These are phyloP conservation scores for Chytriomyces confervae DNA, from an alignment of 192 early-diverging fungal genomes.

Conservation along the genomic window DNA sequence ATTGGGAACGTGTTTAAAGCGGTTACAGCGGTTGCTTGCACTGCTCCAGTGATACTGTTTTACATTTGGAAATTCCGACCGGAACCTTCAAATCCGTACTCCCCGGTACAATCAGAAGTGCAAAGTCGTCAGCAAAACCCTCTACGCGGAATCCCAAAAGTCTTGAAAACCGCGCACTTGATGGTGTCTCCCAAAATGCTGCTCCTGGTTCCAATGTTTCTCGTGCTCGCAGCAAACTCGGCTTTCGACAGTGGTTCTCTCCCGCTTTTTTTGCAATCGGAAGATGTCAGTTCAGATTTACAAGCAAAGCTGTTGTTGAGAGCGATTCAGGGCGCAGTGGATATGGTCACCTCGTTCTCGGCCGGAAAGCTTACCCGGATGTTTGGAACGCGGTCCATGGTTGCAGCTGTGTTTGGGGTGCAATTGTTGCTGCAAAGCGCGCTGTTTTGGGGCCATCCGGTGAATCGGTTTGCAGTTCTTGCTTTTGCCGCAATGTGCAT, in stretches of 20 bases:
- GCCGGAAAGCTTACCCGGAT: not conserved
- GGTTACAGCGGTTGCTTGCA: slow-evolving; percentile 10
- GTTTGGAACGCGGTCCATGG: not conserved
- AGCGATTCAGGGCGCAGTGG: not conserved
- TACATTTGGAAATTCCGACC: slow-evolving; percentile 10
- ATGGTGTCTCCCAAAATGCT: slow-evolving; percentile 15
- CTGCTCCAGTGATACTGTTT: slow-evolving; percentile 9
- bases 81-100: slow-evolving; percentile 28
- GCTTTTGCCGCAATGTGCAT: not conserved
- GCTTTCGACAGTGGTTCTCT: slow-evolving; percentile 24
- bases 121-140: not conserved
- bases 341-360: not conserved
- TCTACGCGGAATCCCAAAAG: not conserved
- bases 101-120: too few relatives aligned
- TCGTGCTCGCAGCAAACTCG: not conserved
- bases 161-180: slow-evolving; percentile 19
- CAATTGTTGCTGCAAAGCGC: not conserved
- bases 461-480: not conserved
- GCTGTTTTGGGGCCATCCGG: not conserved
- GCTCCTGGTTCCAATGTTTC: slow-evolving; percentile 15
- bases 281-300: not conserved
- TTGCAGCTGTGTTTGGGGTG: not conserved
- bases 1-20: slow-evolving; percentile 24
- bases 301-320: not conserved
- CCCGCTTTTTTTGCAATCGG: slow-evolving; percentile 13